Evolutionary conservation across 2,329 filamentous ascomycete genomes (phyloP).

Genomic region (Fusarium buharicum): DNA sequence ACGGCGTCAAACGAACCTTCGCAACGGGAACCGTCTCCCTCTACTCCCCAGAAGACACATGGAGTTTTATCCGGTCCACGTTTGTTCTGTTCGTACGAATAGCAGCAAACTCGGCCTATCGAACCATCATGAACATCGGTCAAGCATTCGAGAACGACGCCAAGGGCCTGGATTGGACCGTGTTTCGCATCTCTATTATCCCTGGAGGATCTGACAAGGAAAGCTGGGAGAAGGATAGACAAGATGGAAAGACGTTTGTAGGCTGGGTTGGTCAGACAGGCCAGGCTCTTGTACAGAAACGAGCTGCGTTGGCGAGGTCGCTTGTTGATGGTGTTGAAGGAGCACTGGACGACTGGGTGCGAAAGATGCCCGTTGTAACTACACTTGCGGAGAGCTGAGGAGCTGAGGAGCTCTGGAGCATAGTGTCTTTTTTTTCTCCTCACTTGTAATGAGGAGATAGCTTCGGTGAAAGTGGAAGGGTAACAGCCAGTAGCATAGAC

Average conservation of each 20-base stretch:
- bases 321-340: conserved; percentile 41
- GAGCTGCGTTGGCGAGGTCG: conserved; percentile 42
- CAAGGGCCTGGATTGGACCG: conserved; percentile 45
- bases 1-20: conserved; percentile 44
- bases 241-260: conserved; percentile 35
- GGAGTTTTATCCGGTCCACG: conserved; percentile 23
- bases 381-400: background rate
- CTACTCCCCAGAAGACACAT: conserved; percentile 40
- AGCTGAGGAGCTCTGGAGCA: no score
- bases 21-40: conserved; percentile 50
- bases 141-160: conserved; percentile 38
- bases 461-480: no score
- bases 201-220: conserved; percentile 42
- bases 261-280: conserved; percentile 38
- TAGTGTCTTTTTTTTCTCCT: no score
- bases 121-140: conserved; percentile 33
- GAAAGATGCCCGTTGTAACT: background rate
- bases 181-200: conserved; percentile 44
- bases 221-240: conserved; percentile 46
- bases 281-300: conserved; percentile 26
- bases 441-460: no score
- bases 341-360: background rate
- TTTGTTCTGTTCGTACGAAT: conserved; percentile 23
- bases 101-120: conserved; percentile 26
- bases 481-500: no score